Evolutionary conservation across 805 yeast species (phyloP).

Genomic region (Ogataea salicorniae): DNA sequence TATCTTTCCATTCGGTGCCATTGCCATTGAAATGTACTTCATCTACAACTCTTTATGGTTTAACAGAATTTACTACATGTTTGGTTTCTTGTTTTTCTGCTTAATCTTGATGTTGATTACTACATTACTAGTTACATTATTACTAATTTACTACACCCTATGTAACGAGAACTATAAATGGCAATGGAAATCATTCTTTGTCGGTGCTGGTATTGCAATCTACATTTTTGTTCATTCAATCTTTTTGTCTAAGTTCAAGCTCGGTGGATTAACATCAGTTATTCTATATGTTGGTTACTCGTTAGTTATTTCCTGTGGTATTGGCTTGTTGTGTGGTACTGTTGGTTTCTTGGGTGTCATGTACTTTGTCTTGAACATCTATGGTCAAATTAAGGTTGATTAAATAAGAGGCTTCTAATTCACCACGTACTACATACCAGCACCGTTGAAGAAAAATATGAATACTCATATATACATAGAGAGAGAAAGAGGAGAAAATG

Average conservation of each 20-base stretch:
- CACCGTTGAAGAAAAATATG: no score
- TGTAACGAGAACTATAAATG: conserved; percentile 92
- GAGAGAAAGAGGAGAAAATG: no score
- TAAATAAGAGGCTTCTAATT: conserved; percentile 22
- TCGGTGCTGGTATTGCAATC: conserved; percentile 84
- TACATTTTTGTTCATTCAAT: conserved; percentile 84
- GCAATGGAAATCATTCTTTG: conserved; percentile 91
- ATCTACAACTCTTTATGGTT: conserved; percentile 91
- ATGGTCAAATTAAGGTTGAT: conserved; percentile 83
- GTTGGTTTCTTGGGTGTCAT: conserved; percentile 76
- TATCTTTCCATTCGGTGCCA: conserved; percentile 89
- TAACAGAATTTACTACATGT: conserved; percentile 92
- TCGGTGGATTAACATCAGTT: conserved; percentile 71
- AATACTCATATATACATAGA: no score
- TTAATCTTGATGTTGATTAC: conserved; percentile 78
- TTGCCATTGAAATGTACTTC: conserved; percentile 92
- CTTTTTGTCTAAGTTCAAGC: conserved; percentile 59
- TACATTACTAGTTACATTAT: conserved; percentile 71
- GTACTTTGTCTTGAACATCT: conserved; percentile 72
- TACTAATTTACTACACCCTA: conserved; percentile 77
- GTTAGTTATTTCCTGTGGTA: conserved; percentile 56
- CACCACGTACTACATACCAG: no score
- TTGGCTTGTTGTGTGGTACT: conserved; percentile 82
- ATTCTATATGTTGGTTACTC: conserved; percentile 84
- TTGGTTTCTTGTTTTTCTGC: conserved; percentile 91